These are phyloP conservation scores for Rhodomyrtus psidioides DNA, from an alignment of 441 rosid species.

Conservation along the genomic window DNA sequence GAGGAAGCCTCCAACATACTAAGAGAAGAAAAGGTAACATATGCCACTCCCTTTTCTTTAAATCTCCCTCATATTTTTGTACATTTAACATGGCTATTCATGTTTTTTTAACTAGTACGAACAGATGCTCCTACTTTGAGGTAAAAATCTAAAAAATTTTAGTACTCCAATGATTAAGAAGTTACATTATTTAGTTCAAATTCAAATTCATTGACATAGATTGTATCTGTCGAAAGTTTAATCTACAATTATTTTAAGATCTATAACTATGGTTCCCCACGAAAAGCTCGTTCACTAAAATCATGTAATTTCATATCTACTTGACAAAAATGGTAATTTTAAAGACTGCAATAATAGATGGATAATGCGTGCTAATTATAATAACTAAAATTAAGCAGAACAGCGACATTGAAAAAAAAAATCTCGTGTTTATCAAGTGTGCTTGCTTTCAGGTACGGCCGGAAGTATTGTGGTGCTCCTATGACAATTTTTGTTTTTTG, in stretches of 20 bases:
- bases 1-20: no score
- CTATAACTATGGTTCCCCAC: background rate
- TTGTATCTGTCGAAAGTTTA: background rate
- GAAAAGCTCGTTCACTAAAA: background rate
- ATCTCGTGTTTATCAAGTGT: background rate
- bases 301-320: background rate
- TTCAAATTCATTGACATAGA: background rate
- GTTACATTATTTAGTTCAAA: background rate
- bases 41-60: no score
- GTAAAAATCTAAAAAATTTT: no score
- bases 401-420: rapidly evolving
- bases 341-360: background rate
- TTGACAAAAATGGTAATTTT: no score
- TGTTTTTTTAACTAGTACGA: background rate
- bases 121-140: background rate
- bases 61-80: background rate
- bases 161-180: background rate
- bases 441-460: no score
- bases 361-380: background rate
- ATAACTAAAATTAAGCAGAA: background rate
- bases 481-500: no score
- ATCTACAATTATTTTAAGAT: no score
- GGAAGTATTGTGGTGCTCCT: background rate
- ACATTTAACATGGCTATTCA: background rate
- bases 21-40: no score